Evolutionary conservation across 805 yeast genomes (phyloP), one percentile per base, ranked within the genome.

Genomic region (Pichia exigua): DNA sequence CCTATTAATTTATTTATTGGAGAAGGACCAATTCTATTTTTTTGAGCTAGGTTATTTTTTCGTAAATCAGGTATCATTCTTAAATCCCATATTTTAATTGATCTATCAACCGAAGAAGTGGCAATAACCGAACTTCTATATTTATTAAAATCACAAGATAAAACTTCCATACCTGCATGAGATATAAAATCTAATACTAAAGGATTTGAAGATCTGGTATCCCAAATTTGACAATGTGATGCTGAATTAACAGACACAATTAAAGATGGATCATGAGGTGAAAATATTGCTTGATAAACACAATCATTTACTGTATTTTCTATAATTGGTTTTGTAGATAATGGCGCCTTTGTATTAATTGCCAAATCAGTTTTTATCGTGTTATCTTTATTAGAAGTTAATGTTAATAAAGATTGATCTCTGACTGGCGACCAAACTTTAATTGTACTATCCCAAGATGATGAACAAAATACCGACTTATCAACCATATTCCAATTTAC

Each of bases 361-460:
- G 57, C 13, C 45, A 24, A 18, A 18, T 63, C 62, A 24, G 59
- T 41, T 27, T 45, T 28, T 2, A 27, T 22, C 45, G 71, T 46
- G 32, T 56, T 22, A 55, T 60, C 70, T 49, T 55, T 61, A 44
- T 52, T 68, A 48, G 61, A 69, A 26, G 70, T 63, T 44, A 88
- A 70, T 0, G 91, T 83, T 51, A 81, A 46, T 50, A 87, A 55
- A 26, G 89, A 79, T 20, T 73, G 69, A 28, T 66, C 69, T 51
- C 90, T 71, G 41, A 67, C 66, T 0, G 94, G 90, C 0, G 82
- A 66, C 95, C 95, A 87, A 11, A 88, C 62, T 65, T 87, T 88
- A 40, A 91, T 77, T 0, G 85, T 72, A 0, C 97, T 96, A 65
- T 92, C 98, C 98, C 98, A 92, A 10, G 95, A 85, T 27, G 91